A percentile compares a stretch with the other conserved stretches of the same genome.
Evolutionary conservation across 2,329 filamentous ascomycete genomes (phyloP).

Genomic region (Ceratocystis eucalypticola): DNA sequence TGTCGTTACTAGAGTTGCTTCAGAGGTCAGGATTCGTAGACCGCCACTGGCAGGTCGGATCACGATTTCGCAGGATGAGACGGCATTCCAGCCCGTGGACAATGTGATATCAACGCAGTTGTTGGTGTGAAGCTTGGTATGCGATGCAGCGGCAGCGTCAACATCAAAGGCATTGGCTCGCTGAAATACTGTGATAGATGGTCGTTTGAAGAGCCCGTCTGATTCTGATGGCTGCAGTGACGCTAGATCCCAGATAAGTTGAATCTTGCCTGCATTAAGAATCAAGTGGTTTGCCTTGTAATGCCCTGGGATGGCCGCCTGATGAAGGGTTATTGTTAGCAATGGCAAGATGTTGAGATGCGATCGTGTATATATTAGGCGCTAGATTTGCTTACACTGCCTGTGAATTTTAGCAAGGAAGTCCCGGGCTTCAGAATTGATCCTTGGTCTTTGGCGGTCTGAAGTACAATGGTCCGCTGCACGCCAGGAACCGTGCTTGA

Average conservation of each 20-base stretch:
- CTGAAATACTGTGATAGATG: constrained; percentile 61
- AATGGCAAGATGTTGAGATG: neutral
- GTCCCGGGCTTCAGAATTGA: constrained; percentile 37
- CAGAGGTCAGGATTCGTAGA: constrained; percentile 47
- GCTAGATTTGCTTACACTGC: constrained; percentile 25
- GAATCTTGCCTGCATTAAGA: constrained; percentile 49
- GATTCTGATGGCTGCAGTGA: constrained; percentile 34
- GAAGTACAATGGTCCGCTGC: constrained; percentile 22
- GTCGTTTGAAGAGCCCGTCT: constrained; percentile 40
- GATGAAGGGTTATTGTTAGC: constrained; percentile 24
- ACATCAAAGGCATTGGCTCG: constrained; percentile 54
- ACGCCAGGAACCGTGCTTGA: constrained; percentile 9
- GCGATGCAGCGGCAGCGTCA: constrained; percentile 49
- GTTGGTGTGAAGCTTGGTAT: constrained; percentile 66
- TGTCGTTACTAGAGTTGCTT: constrained; percentile 38
- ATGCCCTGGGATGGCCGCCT: constrained; percentile 55
- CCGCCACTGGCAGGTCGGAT: constrained; percentile 53
- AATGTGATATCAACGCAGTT: constrained; percentile 65
- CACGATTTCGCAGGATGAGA: constrained; percentile 45
- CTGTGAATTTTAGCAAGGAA: constrained; percentile 29
- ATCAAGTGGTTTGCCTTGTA: constrained; percentile 64
- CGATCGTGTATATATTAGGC: neutral
- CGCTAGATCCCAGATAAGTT: constrained; percentile 52
- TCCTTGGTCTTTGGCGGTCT: constrained; percentile 20
- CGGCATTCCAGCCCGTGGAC: constrained; percentile 59